Conservation (phyloP, 2,329 filamentous ascomycete species). For the Myriosclerotinia curreyana region DNA sequence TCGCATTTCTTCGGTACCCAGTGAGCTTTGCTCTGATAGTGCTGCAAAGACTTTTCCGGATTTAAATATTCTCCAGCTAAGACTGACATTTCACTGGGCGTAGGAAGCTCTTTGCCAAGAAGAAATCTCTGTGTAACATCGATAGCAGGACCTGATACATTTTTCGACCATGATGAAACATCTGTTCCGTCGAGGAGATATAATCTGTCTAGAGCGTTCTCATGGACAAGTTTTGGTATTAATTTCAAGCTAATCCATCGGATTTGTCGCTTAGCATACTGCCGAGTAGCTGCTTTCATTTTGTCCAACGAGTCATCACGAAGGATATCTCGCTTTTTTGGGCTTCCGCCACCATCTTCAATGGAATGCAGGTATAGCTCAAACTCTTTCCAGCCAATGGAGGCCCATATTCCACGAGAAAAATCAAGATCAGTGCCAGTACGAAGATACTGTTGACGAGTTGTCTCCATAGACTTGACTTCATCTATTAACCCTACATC, state of each 20-base stretch:
- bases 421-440: conserved; percentile 61
- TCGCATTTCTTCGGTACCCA: conserved; percentile 63
- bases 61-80: conserved; percentile 56
- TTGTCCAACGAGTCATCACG: conserved; percentile 63
- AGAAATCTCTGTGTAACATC: conserved; percentile 64
- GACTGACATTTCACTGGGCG: conserved; percentile 55
- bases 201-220: conserved; percentile 54
- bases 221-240: conserved; percentile 61
- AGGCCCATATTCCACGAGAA: conserved; percentile 88
- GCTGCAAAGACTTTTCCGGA: conserved; percentile 47
- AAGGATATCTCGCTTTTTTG: conserved; percentile 51
- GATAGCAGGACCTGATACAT: conserved; percentile 65
- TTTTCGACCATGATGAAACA: conserved; percentile 55
- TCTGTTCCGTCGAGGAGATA: conserved; percentile 83
- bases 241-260: conserved; percentile 86
- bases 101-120: conserved; percentile 43
- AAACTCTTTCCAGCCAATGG: conserved; percentile 94
- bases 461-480: conserved; percentile 52
- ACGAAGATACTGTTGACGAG: conserved; percentile 45
- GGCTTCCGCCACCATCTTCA: conserved; percentile 35
- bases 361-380: conserved; percentile 62
- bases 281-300: conserved; percentile 78
- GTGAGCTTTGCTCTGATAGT: conserved; percentile 44
- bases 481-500: conserved; percentile 61
- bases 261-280: conserved; percentile 81